Percentiles rank a stretch among this genome's conserved stretches.
phyloP scores from a whole-genome alignment of 2,329 filamentous ascomycete genomes.

The Fusarium beomiforme region DNA sequence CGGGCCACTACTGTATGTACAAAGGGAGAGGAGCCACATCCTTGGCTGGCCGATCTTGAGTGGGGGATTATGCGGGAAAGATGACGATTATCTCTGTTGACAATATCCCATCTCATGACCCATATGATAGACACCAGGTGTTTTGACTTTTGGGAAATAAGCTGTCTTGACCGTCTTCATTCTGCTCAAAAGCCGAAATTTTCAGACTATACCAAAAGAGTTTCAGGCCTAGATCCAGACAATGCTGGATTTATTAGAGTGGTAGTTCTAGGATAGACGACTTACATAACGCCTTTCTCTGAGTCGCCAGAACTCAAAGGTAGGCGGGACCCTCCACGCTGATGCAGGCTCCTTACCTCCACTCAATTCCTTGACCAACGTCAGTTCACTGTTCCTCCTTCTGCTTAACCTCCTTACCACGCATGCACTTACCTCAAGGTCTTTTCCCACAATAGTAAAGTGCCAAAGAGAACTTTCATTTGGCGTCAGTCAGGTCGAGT shows the following conservation, averaged over 20 bases:
- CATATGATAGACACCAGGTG: conserved; percentile 1
- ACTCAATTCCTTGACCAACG: conserved; percentile 12
- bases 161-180: background rate
- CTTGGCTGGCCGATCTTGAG: conserved; percentile 27
- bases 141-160: background rate
- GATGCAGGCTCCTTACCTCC: conserved; percentile 7
- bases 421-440: background rate
- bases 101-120: background rate
- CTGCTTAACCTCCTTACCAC: conserved; percentile 13
- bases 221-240: background rate
- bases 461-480: background rate
- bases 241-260: conserved; percentile 26
- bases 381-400: background rate
- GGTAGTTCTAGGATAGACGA: conserved; percentile 11
- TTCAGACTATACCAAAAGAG: conserved; percentile 20
- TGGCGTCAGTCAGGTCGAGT: background rate
- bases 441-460: background rate
- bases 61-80: conserved; percentile 8
- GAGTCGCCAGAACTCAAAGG: conserved; percentile 24
- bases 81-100: background rate
- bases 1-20: conserved; percentile 18
- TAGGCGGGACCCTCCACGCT: conserved; percentile 30
- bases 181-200: conserved; percentile 4
- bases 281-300: conserved; percentile 36
- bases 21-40: conserved; percentile 15